Conservation (phyloP, 2,329 filamentous ascomycete genomes). For the Parastagonospora nodorum region DNA sequence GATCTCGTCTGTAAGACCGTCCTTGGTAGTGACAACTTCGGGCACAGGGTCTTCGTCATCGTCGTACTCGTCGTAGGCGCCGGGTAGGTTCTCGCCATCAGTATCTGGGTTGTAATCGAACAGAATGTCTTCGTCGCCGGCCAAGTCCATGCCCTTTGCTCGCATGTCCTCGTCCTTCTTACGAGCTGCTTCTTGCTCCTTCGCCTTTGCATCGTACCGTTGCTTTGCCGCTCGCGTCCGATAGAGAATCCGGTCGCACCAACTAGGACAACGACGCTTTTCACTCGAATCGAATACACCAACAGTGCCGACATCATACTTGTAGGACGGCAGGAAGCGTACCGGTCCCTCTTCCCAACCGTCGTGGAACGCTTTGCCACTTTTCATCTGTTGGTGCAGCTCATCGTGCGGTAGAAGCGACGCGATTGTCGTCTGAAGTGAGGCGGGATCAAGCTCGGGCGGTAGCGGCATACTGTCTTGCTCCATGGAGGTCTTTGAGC, state of each 20-base stretch:
- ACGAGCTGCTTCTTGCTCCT: slow-evolving; percentile 69
- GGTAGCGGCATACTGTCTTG: slow-evolving; percentile 43
- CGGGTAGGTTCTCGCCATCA: slow-evolving; percentile 61
- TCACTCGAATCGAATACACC: slow-evolving; percentile 94
- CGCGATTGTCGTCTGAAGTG: slow-evolving; percentile 83
- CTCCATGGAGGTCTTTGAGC: slow-evolving; percentile 20
- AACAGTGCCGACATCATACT: slow-evolving; percentile 94
- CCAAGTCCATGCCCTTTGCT: slow-evolving; percentile 74
- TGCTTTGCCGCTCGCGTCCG: slow-evolving; percentile 74
- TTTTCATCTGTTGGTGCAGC: slow-evolving; percentile 72
- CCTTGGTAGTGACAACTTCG: slow-evolving; percentile 61
- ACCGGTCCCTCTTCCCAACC: slow-evolving; percentile 92
- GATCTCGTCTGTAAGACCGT: slow-evolving; percentile 62
- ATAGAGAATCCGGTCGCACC: slow-evolving; percentile 94
- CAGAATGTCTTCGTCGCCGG: slow-evolving; percentile 78
- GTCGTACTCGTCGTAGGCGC: slow-evolving; percentile 41
- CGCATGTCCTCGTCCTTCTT: slow-evolving; percentile 86
- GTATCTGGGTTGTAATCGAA: slow-evolving; percentile 89
- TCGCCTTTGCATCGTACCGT: slow-evolving; percentile 65
- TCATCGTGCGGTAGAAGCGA: slow-evolving; percentile 92
- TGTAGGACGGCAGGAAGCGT: slow-evolving; percentile 91
- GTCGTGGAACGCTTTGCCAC: slow-evolving; percentile 82
- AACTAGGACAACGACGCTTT: slow-evolving; percentile 89
- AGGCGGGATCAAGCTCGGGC: slow-evolving; percentile 73
- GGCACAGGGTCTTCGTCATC: slow-evolving; percentile 49